Evolutionary conservation across 139 green algal species (phyloP), one percentile per base, ranked within the genome.

Genomic region (Chlamydomonas incerta): DNA sequence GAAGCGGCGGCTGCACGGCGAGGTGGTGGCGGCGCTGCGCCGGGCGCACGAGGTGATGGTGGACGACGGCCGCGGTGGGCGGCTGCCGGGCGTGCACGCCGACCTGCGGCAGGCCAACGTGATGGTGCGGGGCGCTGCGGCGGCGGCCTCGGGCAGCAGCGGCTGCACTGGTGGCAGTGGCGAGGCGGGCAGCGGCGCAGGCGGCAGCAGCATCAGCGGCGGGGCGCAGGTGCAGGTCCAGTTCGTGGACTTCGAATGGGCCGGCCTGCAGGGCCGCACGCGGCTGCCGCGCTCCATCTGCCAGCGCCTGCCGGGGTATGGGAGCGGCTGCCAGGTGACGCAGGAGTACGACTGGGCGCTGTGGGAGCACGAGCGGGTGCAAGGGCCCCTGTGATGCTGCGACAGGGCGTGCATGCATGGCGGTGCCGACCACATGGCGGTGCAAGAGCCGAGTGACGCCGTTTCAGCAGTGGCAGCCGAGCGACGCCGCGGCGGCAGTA

Each of bases 191-290:
- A 8, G 41, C 41, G 41, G 41, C 6, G 41, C 6, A 5, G 41
- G 6, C 41, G 41, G 41, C 41, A 8, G 41, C 41, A 50, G 41
- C 41, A 50, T 5, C 41, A 11, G 21, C 20, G 13, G 23, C 20
- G 8, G 8, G 41, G 6, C 41, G 41, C 66, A 11, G 31, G 6
- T 31, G 13, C 34, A 57, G 35, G 68, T 74, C 21, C 15, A 21
- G 68, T 74, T 74, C 68, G 14, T 74, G 68, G 68, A 74, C 68
- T 74, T 74, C 23, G 68, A 74, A 34, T 74, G 68, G 68, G 57
- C 34, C 68, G 68, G 68, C 3, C 68, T 74, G 34, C 14, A n/a
- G 68, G 68, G 68, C 20, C 34, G 57, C 14, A 74, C 68, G 68
- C 68, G 34, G 68, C 35, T 74, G 68, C 68, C 68, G 34, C 2